Conservation (phyloP, 1,284 basidiomycete species). For the Cutaneotrichosporon sp. region DNA sequence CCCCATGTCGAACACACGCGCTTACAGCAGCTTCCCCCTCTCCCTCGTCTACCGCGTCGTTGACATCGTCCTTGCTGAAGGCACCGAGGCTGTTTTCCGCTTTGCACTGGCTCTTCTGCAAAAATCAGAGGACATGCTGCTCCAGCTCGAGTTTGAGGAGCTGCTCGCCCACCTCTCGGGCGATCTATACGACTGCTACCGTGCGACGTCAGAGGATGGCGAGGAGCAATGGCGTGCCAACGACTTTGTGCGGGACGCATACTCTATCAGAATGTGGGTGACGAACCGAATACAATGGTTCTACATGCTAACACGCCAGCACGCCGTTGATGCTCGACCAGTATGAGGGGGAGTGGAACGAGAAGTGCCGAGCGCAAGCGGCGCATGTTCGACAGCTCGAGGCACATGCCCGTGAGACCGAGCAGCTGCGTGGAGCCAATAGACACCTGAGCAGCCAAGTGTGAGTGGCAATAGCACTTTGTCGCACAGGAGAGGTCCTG, state of each 20-base stretch:
- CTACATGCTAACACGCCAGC: conserved; percentile 25
- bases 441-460: conserved; percentile 70
- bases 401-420: conserved; percentile 35
- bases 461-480: no score
- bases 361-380: conserved; percentile 61
- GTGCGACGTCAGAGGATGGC: conserved; percentile 37
- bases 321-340: conserved; percentile 88
- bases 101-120: conserved; percentile 84
- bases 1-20: no score
- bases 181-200: conserved; percentile 74
- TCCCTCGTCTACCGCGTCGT: conserved; percentile 93
- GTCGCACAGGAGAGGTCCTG: no score
- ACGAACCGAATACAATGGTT: no score
- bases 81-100: conserved; percentile 93
- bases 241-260: conserved; percentile 78
- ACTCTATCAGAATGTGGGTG: conserved; percentile 63
- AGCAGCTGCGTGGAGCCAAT: conserved; percentile 71
- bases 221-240: conserved; percentile 61
- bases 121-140: conserved; percentile 75
- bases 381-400: conserved; percentile 69
- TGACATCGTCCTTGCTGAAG: conserved; percentile 77
- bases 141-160: conserved; percentile 80
- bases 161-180: conserved; percentile 75
- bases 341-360: conserved; percentile 81
- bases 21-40: conserved; percentile 71